Evolutionary conservation across 2,329 filamentous ascomycete species (phyloP).

Genomic region (Fusarium sp.): DNA sequence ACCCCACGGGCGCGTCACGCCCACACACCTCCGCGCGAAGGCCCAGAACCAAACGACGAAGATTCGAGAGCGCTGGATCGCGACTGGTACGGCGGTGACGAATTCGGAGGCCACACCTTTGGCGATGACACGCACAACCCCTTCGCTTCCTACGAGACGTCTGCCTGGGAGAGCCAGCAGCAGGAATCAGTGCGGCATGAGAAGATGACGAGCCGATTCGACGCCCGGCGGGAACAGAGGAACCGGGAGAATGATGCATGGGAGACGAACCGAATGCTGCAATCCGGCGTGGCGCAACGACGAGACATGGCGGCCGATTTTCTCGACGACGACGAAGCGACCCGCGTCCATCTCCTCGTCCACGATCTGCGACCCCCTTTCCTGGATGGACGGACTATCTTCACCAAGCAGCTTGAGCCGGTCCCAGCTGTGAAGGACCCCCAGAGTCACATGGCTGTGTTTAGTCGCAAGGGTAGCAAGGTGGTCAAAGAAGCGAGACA

Average conservation of each 20-base stretch:
- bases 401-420: conserved; percentile 97
- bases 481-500: conserved; percentile 93
- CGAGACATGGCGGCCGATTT: conserved; percentile 87
- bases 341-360: conserved; percentile 89
- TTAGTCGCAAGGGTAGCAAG: conserved; percentile 93
- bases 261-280: conserved; percentile 99
- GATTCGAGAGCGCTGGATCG: conserved; percentile 85
- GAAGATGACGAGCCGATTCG: conserved; percentile 82
- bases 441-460: conserved; percentile 99
- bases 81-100: conserved; percentile 94
- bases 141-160: conserved; percentile 80
- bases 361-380: conserved; percentile 97
- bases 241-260: conserved; percentile 97
- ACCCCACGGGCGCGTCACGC: conserved; percentile 58
- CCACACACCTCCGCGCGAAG: conserved; percentile 62
- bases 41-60: conserved; percentile 75
- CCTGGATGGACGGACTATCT: conserved; percentile 93
- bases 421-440: conserved; percentile 93
- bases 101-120: conserved; percentile 84
- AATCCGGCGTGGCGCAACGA: conserved; percentile 93
- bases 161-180: conserved; percentile 81
- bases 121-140: conserved; percentile 95
- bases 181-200: conserved; percentile 85
- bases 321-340: conserved; percentile 87
- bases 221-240: conserved; percentile 83